Base-by-base conservation (phyloP, 1,284 basidiomycete species). In the Sporisorium reilianum region DNA sequence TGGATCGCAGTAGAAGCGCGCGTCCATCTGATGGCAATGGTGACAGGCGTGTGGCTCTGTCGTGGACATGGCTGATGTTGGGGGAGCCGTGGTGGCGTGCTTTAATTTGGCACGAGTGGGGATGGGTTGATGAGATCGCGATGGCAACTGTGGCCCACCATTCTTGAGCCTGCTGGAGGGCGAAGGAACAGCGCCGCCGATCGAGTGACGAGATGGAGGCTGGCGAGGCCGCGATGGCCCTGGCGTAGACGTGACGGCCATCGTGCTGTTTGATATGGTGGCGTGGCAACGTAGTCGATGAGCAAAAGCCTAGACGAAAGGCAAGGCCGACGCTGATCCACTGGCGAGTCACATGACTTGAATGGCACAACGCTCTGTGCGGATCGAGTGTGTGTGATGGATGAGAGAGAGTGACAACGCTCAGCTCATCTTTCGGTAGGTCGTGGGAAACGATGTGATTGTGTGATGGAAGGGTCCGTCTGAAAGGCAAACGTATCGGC, bases 1-100 rank as follows among this genome's bases (percentile, higher is more conserved):
- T 10, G 58, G 55, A 11, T 64, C 61, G 56, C 77, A 79, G 34
- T 60, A 79, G 62, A 79, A 79, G 32, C 60, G 60, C 4, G 65
- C 60, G 20, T 77, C 63, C 36, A 59, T 50, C 34, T 60, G 66
- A 36, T 61, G 66, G 25, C 77, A 79, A 26, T 79, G 60, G 1
- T 59, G 44, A 36, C 76, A 78, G 20, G 51, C 28, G 20, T 65
- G 55, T 5, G 68, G 34, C 5, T 38, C 23, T 18, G 14, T 41
- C 3, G 45, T 36, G 12, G 46, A 28, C 10, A 22, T 4, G 10
- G 49, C 25, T n/a, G 26, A 30, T 48, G 46, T 10, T 20, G 46
- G 20, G 12, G 57, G 42, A 41, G 55, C 42, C n/a, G 60, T 62
- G 32, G 52, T 56, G 30, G 53, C 60, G 40, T 69, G 60, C 22